These are phyloP conservation scores for Globisporangium spinosum DNA, from an alignment of 352 stramenopile genomes.

Conservation along the genomic window DNA sequence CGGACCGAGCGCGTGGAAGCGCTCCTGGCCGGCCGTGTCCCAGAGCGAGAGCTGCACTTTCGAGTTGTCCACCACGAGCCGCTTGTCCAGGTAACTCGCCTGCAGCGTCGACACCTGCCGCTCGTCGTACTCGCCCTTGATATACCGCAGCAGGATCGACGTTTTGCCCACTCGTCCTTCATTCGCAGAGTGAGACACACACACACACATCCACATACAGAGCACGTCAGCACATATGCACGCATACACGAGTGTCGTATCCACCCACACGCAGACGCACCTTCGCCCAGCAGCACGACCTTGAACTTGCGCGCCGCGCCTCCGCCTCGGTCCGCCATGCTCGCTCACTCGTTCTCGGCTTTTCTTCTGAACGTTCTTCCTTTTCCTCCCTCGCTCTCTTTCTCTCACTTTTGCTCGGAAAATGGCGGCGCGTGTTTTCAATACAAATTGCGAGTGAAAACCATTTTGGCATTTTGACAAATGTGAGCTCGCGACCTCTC, in stretches of 20 bases:
- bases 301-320: constrained; percentile 76
- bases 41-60: constrained; percentile 84
- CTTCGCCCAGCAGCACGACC: constrained; percentile 82
- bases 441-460: no score
- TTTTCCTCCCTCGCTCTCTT: constrained; percentile 8
- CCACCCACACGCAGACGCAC: constrained; percentile 23
- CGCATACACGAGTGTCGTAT: neutral
- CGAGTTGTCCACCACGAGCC: constrained; percentile 76
- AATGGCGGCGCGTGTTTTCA: no score
- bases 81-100: constrained; percentile 92
- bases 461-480: no score
- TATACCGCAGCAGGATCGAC: constrained; percentile 92
- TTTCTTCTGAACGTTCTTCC: constrained; percentile 6
- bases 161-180: constrained; percentile 93
- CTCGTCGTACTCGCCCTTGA: constrained; percentile 92
- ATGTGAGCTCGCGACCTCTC: no score
- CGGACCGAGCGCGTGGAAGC: constrained; percentile 82
- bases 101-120: constrained; percentile 90
- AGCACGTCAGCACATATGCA: neutral
- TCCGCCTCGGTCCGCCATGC: constrained; percentile 14
- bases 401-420: neutral
- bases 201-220: neutral
- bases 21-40: constrained; percentile 87
- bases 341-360: neutral
- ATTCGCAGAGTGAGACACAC: neutral